Percentiles rank a stretch among this genome's conserved stretches.
Conservation (phyloP, 2,329 filamentous ascomycete genomes). For the Phialophora macrospora region DNA sequence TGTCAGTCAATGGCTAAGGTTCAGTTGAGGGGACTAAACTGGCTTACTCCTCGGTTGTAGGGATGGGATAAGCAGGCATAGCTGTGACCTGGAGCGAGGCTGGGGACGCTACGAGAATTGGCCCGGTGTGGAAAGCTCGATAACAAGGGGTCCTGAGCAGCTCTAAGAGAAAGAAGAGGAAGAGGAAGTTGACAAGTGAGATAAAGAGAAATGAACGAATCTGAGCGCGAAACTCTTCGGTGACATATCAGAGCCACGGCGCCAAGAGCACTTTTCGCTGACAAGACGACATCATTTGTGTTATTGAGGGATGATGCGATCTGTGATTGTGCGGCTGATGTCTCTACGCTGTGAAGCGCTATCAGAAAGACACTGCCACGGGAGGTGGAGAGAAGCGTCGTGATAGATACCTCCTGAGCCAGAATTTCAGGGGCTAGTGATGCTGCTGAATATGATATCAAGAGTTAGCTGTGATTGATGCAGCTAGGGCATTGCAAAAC, state of each 20-base stretch:
- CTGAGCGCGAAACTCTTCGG: background rate
- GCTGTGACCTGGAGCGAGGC: background rate
- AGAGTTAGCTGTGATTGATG: no score
- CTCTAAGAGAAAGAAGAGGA: background rate
- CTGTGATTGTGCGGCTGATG: background rate
- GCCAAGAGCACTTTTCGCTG: background rate
- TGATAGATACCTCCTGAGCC: background rate
- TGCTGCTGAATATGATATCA: no score
- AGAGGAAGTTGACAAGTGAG: background rate
- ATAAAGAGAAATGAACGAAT: background rate
- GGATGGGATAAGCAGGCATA: conserved; percentile 1
- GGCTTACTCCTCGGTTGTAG: conserved; percentile 11
- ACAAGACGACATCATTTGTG: background rate
- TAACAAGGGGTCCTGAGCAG: background rate
- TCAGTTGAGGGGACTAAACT: background rate
- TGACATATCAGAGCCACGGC: background rate
- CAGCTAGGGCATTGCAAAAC: no score
- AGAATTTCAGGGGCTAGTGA: background rate
- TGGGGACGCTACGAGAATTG: background rate
- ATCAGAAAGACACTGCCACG: background rate
- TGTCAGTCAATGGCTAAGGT: conserved; percentile 8
- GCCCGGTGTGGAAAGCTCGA: background rate
- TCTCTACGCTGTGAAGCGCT: background rate
- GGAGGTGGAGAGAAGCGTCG: background rate
- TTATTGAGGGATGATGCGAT: background rate